Evolutionary conservation across 371 early-diverging fungal genomes (phyloP).

Genomic region (Mucor circinelloides): DNA sequence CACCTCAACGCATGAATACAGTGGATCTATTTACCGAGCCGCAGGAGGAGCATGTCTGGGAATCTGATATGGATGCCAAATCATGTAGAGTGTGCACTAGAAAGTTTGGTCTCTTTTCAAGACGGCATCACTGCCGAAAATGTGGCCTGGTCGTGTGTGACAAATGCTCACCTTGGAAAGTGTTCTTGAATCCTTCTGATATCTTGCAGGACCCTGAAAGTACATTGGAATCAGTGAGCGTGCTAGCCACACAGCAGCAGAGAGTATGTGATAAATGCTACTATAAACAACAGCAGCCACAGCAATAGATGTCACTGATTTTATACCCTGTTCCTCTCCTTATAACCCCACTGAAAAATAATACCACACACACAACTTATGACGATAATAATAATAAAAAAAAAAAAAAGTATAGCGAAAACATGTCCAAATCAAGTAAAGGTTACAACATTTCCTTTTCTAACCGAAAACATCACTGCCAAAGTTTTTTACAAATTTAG

Average conservation of each 20-base stretch:
- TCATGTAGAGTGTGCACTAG: slow-evolving; percentile 63
- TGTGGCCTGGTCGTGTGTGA: slow-evolving; percentile 81
- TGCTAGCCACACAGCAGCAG: slow-evolving; percentile 40
- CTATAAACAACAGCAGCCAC: slow-evolving; percentile 2
- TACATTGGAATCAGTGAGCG: slow-evolving; percentile 20
- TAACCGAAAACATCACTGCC: slow-evolving; percentile 5
- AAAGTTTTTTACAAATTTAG: slow-evolving; percentile 5
- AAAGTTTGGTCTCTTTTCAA: slow-evolving; percentile 58
- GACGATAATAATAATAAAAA: too few species aligned
- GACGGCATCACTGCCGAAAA: slow-evolving; percentile 82
- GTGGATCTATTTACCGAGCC: background rate
- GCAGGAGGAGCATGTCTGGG: slow-evolving; percentile 52
- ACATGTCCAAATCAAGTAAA: background rate
- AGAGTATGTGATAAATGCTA: slow-evolving; percentile 56
- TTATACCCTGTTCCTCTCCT: background rate
- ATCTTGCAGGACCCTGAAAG: slow-evolving; percentile 48
- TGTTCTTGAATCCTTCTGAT: slow-evolving; percentile 45
- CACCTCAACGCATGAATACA: slow-evolving; percentile 1
- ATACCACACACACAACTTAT: background rate
- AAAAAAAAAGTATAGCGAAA: background rate
- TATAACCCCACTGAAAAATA: background rate
- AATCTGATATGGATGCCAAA: slow-evolving; percentile 60
- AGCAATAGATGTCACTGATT: background rate
- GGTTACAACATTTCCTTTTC: background rate
- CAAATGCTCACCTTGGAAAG: slow-evolving; percentile 59